Percentiles rank a stretch among this genome's conserved stretches.
Conservation (phyloP, 208 protist species). For the Naegleria lovaniensis region DNA sequence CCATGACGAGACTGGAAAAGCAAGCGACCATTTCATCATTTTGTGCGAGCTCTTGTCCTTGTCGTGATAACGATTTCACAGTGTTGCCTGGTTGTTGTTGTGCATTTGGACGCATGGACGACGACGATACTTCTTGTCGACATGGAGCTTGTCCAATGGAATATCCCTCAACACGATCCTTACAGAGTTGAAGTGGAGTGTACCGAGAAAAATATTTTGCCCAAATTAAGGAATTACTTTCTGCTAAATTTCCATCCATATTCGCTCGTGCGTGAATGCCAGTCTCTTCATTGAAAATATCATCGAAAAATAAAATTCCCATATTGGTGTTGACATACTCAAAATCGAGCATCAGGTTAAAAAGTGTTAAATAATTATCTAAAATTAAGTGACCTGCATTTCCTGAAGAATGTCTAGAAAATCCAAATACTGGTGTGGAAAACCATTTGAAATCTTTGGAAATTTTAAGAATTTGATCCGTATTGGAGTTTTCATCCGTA, state of each 20-base stretch:
- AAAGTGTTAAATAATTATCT: not conserved
- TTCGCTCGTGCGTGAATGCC: not conserved
- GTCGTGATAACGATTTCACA: not conserved
- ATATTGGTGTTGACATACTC: not conserved
- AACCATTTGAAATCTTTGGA: not conserved
- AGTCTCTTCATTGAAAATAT: not conserved
- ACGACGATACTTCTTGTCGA: no score
- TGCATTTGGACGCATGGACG: no score
- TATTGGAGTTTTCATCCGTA: not conserved
- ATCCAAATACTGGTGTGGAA: not conserved
- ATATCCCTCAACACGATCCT: not conserved
- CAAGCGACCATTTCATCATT: not conserved
- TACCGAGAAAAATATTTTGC: not conserved
- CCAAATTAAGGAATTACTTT: not conserved
- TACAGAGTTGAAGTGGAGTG: not conserved
- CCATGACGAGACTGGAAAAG: not conserved
- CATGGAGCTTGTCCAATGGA: not conserved
- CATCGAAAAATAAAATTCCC: not conserved
- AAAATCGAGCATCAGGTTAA: not conserved
- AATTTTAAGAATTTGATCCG: not conserved
- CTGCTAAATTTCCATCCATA: not conserved
- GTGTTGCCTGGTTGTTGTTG: no score
- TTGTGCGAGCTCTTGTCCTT: not conserved
- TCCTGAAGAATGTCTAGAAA: not conserved
- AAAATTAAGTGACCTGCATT: not conserved